Conservation (phyloP, 345 rosid genomes). For the Salix udensis region DNA sequence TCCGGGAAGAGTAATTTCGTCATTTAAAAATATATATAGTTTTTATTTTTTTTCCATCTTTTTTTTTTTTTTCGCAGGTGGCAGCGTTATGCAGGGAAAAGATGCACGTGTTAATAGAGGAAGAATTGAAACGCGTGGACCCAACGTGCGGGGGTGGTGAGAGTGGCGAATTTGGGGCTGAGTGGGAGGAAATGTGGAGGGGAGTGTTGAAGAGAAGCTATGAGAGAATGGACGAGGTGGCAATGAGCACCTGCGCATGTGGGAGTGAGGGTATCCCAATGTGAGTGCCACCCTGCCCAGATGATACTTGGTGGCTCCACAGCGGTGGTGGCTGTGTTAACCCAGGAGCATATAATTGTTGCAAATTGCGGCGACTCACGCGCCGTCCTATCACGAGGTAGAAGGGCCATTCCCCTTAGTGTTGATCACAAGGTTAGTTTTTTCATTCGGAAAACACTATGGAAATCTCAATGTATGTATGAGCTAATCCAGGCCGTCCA, state of each 20-base stretch:
- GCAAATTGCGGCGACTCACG: conserved; percentile 72
- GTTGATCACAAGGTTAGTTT: conserved; percentile 55
- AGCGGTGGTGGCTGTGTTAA: conserved; percentile 45
- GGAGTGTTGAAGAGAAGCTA: conserved; percentile 40
- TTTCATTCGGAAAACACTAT: neutral
- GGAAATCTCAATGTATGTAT: neutral
- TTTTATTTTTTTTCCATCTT: neutral
- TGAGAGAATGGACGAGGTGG: conserved; percentile 42
- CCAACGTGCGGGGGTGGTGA: neutral
- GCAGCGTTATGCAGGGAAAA: conserved; percentile 41
- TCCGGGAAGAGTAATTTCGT: conserved; percentile 15
- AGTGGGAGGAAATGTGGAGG: conserved; percentile 32
- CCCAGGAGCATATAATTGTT: conserved; percentile 36
- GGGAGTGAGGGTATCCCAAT: conserved; percentile 27
- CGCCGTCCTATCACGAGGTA: conserved; percentile 56
- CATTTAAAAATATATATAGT: neutral
- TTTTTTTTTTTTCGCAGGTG: conserved; percentile 32
- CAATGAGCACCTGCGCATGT: conserved; percentile 37
- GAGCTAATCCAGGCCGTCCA: neutral
- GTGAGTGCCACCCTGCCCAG: conserved; percentile 40
- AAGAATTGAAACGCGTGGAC: conserved; percentile 39
- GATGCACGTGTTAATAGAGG: conserved; percentile 47
- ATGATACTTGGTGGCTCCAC: conserved; percentile 49
- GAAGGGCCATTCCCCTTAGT: conserved; percentile 45
- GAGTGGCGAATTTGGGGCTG: neutral